Evolutionary conservation across 1,284 basidiomycete species (phyloP).

Genomic region (Meripilus lineatus): DNA sequence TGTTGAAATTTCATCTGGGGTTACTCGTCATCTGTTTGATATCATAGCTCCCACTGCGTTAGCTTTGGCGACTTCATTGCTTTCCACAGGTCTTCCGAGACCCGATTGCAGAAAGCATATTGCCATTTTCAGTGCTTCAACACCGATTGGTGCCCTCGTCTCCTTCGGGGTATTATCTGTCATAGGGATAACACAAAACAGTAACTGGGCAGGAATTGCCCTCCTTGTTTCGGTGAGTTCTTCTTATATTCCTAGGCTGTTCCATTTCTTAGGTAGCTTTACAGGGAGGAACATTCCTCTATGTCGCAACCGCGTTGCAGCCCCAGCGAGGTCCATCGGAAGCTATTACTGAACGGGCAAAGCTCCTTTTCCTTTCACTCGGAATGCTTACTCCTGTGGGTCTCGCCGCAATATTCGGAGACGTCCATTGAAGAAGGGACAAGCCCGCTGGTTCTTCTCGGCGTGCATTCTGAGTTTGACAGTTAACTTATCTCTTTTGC

Average conservation of each 20-base stretch:
- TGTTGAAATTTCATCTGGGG: neutral
- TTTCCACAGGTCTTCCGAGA: constrained; percentile 68
- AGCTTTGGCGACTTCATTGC: constrained; percentile 76
- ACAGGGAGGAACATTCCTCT: constrained; percentile 91
- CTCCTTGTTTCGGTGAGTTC: constrained; percentile 72
- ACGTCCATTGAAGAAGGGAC: no score
- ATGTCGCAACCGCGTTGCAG: constrained; percentile 89
- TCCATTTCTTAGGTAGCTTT: constrained; percentile 2
- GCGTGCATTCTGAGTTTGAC: no score
- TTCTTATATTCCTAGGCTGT: neutral
- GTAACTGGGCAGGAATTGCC: constrained; percentile 67
- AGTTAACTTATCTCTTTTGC: no score
- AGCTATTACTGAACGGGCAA: constrained; percentile 42
- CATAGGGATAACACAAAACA: constrained; percentile 31
- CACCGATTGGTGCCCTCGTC: constrained; percentile 70
- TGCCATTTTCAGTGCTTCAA: constrained; percentile 74
- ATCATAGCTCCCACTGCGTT: constrained; percentile 78
- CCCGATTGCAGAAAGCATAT: constrained; percentile 71
- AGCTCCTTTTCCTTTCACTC: constrained; percentile 50
- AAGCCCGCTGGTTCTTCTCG: no score
- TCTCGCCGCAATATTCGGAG: constrained; percentile 44
- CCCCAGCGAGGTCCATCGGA: constrained; percentile 43
- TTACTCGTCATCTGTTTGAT: no score
- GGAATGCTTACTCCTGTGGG: constrained; percentile 72
- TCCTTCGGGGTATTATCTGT: constrained; percentile 63